Percentiles rank a stretch among this genome's conserved stretches.
Evolutionary conservation across 352 stramenopile genomes (phyloP).

Genomic region (Peronosclerospora sorghi): DNA sequence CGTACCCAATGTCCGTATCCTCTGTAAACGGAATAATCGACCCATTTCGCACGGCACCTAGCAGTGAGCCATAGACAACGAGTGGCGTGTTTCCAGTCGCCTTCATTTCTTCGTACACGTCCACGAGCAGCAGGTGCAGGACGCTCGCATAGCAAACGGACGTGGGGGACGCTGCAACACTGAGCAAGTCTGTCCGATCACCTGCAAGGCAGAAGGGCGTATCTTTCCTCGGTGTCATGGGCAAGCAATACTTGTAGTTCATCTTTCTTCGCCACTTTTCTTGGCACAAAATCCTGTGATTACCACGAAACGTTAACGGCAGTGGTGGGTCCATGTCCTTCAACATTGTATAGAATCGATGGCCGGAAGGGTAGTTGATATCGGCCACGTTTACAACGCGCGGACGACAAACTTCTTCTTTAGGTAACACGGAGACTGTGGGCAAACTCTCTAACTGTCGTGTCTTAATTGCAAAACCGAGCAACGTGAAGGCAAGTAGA

Average conservation of each 20-base stretch:
- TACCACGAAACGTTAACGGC: slow-evolving; percentile 14
- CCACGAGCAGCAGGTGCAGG: slow-evolving; percentile 41
- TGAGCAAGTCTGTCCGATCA: slow-evolving; percentile 36
- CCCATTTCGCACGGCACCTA: slow-evolving; percentile 35
- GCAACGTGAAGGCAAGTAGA: slow-evolving; percentile 1
- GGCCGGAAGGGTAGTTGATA: slow-evolving; percentile 9
- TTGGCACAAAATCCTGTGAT: slow-evolving; percentile 10
- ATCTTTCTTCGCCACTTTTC: slow-evolving; percentile 1
- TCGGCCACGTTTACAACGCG: neutral
- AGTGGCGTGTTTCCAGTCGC: slow-evolving; percentile 14
- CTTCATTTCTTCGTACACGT: slow-evolving; percentile 37
- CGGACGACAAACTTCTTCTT: neutral
- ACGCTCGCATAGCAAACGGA: slow-evolving; percentile 39
- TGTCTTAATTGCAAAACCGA: slow-evolving; percentile 8
- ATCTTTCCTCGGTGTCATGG: slow-evolving; percentile 36
- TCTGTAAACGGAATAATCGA: slow-evolving; percentile 46
- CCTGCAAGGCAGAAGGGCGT: slow-evolving; percentile 27
- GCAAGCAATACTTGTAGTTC: slow-evolving; percentile 26
- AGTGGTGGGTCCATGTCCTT: slow-evolving; percentile 2
- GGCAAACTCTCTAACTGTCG: slow-evolving; percentile 3
- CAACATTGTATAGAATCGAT: slow-evolving; percentile 12
- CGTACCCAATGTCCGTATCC: slow-evolving; percentile 37
- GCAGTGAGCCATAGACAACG: slow-evolving; percentile 33
- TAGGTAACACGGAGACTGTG: neutral
- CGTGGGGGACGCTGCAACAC: slow-evolving; percentile 4